These are phyloP conservation scores for Colletotrichum sp. DNA, from an alignment of 2,329 filamentous ascomycete genomes.

Conservation along the genomic window DNA sequence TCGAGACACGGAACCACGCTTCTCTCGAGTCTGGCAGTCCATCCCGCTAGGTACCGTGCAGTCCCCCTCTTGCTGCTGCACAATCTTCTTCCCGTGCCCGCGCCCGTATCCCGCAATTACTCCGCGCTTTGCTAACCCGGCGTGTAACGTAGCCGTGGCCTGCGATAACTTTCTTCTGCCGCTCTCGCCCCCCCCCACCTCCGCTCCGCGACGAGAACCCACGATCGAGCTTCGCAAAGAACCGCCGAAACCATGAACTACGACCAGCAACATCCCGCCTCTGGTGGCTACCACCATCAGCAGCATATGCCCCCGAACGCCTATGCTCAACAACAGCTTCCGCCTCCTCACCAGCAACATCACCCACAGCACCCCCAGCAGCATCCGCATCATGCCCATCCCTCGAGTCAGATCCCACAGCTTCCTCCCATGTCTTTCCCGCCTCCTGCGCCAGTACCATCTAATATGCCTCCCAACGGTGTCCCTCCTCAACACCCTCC, in stretches of 20 bases:
- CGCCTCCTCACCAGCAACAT: not conserved
- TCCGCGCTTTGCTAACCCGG: not conserved
- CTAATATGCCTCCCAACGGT: constrained; percentile 16
- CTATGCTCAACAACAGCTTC: constrained; percentile 1
- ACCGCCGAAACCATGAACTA: constrained; percentile 16
- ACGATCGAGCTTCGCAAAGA: not conserved
- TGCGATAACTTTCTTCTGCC: not conserved
- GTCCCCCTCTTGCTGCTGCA: not conserved
- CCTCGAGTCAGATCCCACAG: constrained; percentile 10
- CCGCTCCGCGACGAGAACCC: not conserved
- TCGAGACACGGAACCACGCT: not conserved
- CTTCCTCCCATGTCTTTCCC: constrained; percentile 21
- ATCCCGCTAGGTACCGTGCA: not conserved
- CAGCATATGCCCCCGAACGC: not conserved
- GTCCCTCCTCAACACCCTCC: constrained; percentile 8
- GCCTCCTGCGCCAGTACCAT: constrained; percentile 9
- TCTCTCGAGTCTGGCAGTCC: not conserved
- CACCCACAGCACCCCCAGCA: not conserved
- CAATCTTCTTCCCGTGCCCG: not conserved
- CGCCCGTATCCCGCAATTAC: not conserved
- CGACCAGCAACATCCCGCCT: constrained; percentile 15
- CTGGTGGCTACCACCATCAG: constrained; percentile 17
- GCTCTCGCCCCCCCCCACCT: not conserved
- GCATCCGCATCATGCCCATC: constrained; percentile 3
- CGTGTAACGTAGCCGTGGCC: not conserved